Base-by-base conservation (phyloP, 345 rosid species). In the Excoecaria agallocha region DNA sequence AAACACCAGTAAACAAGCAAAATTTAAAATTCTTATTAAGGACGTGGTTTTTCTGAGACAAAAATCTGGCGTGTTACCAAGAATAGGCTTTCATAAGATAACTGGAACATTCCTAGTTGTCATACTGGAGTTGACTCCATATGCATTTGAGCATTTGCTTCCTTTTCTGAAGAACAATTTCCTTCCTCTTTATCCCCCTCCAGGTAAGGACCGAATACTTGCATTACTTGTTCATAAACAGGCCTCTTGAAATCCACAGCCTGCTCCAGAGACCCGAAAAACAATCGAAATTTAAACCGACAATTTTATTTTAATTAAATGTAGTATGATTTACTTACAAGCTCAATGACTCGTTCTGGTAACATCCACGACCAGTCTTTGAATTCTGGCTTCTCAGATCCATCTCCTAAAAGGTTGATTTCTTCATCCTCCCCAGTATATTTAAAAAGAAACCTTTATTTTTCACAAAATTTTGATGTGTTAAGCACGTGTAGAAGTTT, bases 391-490 rank as follows among this genome's bases (percentile, higher is more conserved):
- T 81, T 81, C 66, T 86, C 92, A 4, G 89, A 83, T 41, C 93
- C 96, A 48, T 89, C 93, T 8, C 92, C 96, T 39, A 85, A 74
- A 50, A 91, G 92, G 72, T 89, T 87, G 74, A 91, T 91, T 83
- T 91, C 96, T 68, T 87, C 91, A 76, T 87, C 97, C 57, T 83
- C 80, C 39, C 97, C 94, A 2, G 89, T 87, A 76, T 89, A 89
- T 81, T 86, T 87, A 37, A 88, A 88, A 43, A 91, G 92, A 79
- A 89, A 91, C 97, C 97, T 91, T 80, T 30, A 30, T 15, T 60
- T 54, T 66, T 22, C 10, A 30, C 20, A 48, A 37, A 9, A 74
- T 8, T 54, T 74, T 19, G 20, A 16, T 35, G 8, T 2, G n/a
- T 45, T 3, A 2, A 45, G 43, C 59, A 61, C 5, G 8, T 13